Percentiles rank a stretch among this genome's conserved stretches.
These are phyloP conservation scores for Pyronema omphalodes DNA, from an alignment of 495 filamentous ascomycete genomes.

Conservation along the genomic window DNA sequence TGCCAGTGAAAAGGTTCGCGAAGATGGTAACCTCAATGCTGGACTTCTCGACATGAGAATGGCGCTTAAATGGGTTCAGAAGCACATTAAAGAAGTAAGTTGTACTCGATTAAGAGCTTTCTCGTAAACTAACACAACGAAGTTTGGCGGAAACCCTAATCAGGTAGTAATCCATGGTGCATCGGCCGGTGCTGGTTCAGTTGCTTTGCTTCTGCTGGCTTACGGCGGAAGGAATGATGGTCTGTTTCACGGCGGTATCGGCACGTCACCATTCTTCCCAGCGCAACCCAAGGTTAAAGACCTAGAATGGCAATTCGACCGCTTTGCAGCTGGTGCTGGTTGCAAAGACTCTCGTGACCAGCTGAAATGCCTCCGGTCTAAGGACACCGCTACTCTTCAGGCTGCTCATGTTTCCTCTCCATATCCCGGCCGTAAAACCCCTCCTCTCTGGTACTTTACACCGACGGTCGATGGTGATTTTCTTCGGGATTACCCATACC, in stretches of 20 bases:
- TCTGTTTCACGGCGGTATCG: conserved; percentile 5
- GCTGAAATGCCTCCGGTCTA: conserved; percentile 4
- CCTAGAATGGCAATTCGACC: background rate
- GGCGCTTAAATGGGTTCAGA: conserved; percentile 34
- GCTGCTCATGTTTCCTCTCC: conserved; percentile 3
- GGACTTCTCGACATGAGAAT: conserved; percentile 19
- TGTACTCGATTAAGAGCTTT: background rate
- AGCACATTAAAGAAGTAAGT: conserved; percentile 3
- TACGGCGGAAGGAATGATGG: conserved; percentile 1
- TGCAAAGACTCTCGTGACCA: background rate
- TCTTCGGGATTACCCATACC: conserved; percentile 4
- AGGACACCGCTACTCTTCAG: conserved; percentile 3
- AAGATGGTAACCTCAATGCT: conserved; percentile 7
- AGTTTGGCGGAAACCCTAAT: conserved; percentile 35
- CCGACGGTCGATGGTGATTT: conserved; percentile 1
- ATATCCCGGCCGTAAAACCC: background rate
- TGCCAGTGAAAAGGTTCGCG: background rate
- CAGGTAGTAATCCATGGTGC: conserved; percentile 27
- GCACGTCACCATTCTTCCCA: conserved; percentile 6
- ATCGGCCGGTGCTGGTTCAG: conserved; percentile 33
- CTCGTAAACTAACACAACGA: conserved; percentile 27
- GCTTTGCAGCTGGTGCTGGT: background rate
- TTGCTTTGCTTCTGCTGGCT: background rate
- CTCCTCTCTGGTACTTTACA: background rate
- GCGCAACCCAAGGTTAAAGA: background rate